A percentile compares a stretch with the other conserved stretches of the same genome.
Evolutionary conservation across 208 protist genomes (phyloP).

Genomic region (Vickermania ingenoplastis): DNA sequence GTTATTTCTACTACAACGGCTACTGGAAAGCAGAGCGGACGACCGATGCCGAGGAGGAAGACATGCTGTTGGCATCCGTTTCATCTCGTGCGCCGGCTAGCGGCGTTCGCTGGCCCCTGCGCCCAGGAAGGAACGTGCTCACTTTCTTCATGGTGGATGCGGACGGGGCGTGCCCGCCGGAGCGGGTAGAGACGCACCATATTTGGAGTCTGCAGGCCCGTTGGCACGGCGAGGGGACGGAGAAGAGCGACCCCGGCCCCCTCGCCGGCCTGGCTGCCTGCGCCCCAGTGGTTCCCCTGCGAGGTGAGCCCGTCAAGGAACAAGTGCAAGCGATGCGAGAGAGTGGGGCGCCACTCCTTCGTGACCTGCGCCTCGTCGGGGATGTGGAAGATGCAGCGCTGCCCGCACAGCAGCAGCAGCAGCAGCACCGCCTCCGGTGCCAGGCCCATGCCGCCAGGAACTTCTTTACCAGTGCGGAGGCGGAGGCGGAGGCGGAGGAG

Average conservation of each 20-base stretch:
- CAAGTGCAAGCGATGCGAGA: slow-evolving; percentile 39
- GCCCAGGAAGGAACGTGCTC: slow-evolving; percentile 53
- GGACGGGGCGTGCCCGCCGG: slow-evolving; percentile 71
- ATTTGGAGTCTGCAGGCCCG: slow-evolving; percentile 59
- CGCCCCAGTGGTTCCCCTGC: slow-evolving; percentile 19
- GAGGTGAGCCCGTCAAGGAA: slow-evolving; percentile 30
- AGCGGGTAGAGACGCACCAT: slow-evolving; percentile 47
- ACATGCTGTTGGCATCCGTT: too few relatives aligned
- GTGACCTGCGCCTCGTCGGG: slow-evolving; percentile 15
- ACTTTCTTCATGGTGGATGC: slow-evolving; percentile 59
- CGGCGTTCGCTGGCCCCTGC: slow-evolving; percentile 51
- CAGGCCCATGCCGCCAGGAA: too few relatives aligned
- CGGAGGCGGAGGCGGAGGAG: too few relatives aligned
- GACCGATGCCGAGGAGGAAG: too few relatives aligned
- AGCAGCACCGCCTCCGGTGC: too few relatives aligned
- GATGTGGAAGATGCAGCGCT: slow-evolving; percentile 9
- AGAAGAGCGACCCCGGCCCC: slow-evolving; percentile 22
- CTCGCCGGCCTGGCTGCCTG: slow-evolving; percentile 44
- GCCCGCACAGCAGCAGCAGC: too few relatives aligned
- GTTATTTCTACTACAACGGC: too few relatives aligned
- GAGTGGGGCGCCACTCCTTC: neutral
- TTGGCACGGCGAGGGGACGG: neutral
- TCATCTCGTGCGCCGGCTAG: too few relatives aligned
- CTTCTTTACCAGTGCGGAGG: too few relatives aligned
- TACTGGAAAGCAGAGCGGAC: too few relatives aligned